Base-by-base conservation (phyloP, 129 eudicot species). In the Arctium lappa region DNA sequence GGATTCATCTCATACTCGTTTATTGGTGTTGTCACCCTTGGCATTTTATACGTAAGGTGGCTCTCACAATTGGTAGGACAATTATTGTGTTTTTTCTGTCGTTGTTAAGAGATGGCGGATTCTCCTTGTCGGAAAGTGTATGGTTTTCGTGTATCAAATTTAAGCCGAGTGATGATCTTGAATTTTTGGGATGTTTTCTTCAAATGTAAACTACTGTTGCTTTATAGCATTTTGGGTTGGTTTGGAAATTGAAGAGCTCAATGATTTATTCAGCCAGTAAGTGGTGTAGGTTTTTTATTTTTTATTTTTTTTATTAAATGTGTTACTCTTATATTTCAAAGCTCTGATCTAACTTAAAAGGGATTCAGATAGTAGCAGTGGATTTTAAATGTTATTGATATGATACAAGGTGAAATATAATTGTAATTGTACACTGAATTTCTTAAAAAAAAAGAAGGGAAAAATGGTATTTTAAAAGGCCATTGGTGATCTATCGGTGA, bases 11-110 rank as follows among this genome's bases (percentile, higher is more conserved):
- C 12, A 62, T 73, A 12, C 73, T 7, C 5, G 65, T n/a, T 22
- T 60, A 39, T 65, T 69, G 84, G 62, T 72, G 75, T 50, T 74
- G 80, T 66, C 85, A 66, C n/a, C 72, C 62, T 75, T 71, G 78
- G 39, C 79, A 36, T 60, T 83, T 81, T 89, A 74, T 84, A 75
- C 56, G 79, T 83, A 80, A 85, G 89, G 27, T 85, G 78, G 84
- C 83, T 86, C 60, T 77, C 81, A 30, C 39, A 13, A 76, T 53
- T 73, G 84, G 73, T 77, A 46, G 56, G 56, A 46, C 13, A 37
- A 46, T 66, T 29, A 34, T 66, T 76, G 73, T 34, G 44, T 70
- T 83, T 16, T 74, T 36, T 30, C 65, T n/a, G 15, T 65, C 60
- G 42, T 40, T 66, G 38, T 65, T 66, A 40, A 63, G 36, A 13